Conservation (phyloP, 352 stramenopile genomes). For the Phytophthora kernoviae region DNA sequence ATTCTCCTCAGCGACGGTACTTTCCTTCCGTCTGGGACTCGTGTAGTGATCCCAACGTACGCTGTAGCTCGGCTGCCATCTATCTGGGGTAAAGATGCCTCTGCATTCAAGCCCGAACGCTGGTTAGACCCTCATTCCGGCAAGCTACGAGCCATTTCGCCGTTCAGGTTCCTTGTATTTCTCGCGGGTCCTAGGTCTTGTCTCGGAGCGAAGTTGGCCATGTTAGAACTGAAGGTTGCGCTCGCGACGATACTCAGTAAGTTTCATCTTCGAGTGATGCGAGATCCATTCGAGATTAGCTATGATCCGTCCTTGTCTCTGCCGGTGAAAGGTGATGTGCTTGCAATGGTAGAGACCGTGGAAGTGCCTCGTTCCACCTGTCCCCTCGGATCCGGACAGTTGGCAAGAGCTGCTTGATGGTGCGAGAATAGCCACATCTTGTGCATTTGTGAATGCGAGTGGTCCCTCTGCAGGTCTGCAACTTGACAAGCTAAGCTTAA, state of each 20-base stretch:
- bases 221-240: conserved; percentile 68
- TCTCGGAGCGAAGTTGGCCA: conserved; percentile 58
- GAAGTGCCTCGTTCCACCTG: background rate
- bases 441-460: conserved; percentile 3
- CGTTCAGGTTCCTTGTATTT: conserved; percentile 76
- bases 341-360: conserved; percentile 26
- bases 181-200: conserved; percentile 66
- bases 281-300: conserved; percentile 37
- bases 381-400: background rate
- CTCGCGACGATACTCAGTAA: conserved; percentile 48
- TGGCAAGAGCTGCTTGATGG: conserved; percentile 21
- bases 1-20: conserved; percentile 68
- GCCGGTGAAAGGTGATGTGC: conserved; percentile 41
- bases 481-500: too few species aligned
- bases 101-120: conserved; percentile 69
- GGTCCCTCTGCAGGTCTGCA: too few species aligned
- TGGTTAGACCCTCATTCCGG: conserved; percentile 55
- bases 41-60: conserved; percentile 60
- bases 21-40: conserved; percentile 51
- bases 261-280: conserved; percentile 29
- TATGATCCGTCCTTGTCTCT: conserved; percentile 51
- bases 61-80: conserved; percentile 53
- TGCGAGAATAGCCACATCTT: background rate
- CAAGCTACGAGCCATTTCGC: conserved; percentile 45
- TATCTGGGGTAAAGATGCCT: conserved; percentile 69